Conservation (phyloP, 2,329 filamentous ascomycete species). For the Grosmannia huntii region DNA sequence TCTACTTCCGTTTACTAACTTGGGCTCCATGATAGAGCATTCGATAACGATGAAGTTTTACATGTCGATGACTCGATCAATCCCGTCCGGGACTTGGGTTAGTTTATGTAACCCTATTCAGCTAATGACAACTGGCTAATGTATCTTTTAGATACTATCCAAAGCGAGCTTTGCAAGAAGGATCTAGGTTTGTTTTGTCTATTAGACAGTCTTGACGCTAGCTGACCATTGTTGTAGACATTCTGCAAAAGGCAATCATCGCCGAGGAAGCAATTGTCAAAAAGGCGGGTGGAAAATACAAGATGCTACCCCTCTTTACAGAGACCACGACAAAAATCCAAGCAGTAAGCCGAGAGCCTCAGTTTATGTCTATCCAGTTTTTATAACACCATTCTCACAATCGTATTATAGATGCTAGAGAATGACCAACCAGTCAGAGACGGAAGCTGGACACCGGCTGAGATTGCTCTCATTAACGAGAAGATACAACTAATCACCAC, state of each 20-base stretch:
- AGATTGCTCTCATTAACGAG: conserved; percentile 31
- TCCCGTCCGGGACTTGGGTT: conserved; percentile 28
- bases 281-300: conserved; percentile 30
- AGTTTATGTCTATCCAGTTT: neutral
- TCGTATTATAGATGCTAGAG: conserved; percentile 21
- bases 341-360: conserved; percentile 13
- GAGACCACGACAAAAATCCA: conserved; percentile 29
- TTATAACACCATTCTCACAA: conserved; percentile 1
- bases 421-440: conserved; percentile 28
- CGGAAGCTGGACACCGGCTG: conserved; percentile 27
- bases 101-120: conserved; percentile 11
- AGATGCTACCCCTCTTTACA: conserved; percentile 30
- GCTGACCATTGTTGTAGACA: conserved; percentile 17
- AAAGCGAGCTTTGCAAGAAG: conserved; percentile 28
- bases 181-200: conserved; percentile 19
- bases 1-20: neutral
- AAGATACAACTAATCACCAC: conserved; percentile 33
- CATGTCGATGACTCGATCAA: conserved; percentile 34
- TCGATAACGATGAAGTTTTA: conserved; percentile 31
- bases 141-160: conserved; percentile 21
- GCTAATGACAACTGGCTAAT: conserved; percentile 7
- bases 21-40: conserved; percentile 19
- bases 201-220: neutral
- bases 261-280: conserved; percentile 26
- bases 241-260: conserved; percentile 24